Base-by-base conservation (phyloP, 768 basidiomycete species). In the Postia placenta region DNA sequence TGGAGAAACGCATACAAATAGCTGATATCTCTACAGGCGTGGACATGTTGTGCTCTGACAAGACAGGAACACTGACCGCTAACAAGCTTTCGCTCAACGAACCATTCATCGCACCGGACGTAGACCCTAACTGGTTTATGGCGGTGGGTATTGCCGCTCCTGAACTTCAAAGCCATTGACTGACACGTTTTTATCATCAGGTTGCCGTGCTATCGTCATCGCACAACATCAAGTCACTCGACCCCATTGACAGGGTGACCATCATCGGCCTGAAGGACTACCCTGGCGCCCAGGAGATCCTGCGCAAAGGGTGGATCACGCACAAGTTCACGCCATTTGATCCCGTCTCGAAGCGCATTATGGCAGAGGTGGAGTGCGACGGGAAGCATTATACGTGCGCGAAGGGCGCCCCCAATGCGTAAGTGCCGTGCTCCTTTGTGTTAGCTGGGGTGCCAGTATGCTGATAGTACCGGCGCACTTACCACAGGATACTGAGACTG, bases 321-420 rank as follows among this genome's bases (percentile, higher is more conserved):
- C 47, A 64, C 57, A 72, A 71, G 49, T 76, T 76, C 58, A 62
- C 64, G 5, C 74, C 74, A 5, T 75, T 75, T 55, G 72, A 76
- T 52, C 75, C 74, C 9, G 74, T 76, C 36, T 74, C 72, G 42
- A 75, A 76, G 60, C 71, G 74, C 27, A 76, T 76, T 57, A 73
- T 72, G 22, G 71, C 74, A 17, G 70, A 74, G 53, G 69, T 76
- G 22, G 69, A 71, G 49, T 63, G 64, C 33, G 68, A 75, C 47
- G 75, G 74, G 20, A 69, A 66, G 58, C 56, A 58, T 30, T 75
- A 64, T 52, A 70, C 62, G 4, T 68, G 65, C 45, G 70, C 72
- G 40, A 76, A 76, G 53, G 74, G 74, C 40, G 74, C 74, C 0
- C 74, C 74, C 7, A 74, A 72, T 46, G 65, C 68, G 64, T 68